A percentile compares a stretch with the other conserved stretches of the same genome.
Evolutionary conservation across 116 monocot species (phyloP).

Genomic region (Phalaenopsis hybrid): DNA sequence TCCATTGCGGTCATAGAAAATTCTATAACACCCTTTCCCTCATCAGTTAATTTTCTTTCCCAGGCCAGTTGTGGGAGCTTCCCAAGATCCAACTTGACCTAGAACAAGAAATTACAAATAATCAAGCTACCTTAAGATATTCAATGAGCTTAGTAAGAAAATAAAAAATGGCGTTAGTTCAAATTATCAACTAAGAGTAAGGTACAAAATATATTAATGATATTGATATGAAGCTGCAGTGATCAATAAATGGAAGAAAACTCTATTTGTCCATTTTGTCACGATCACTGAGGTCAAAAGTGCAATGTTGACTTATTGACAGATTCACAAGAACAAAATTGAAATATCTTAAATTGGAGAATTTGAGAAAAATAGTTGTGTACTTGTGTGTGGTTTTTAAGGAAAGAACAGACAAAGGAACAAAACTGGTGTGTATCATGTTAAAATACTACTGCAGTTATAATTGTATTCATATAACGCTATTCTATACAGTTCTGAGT

Average conservation of each 20-base stretch:
- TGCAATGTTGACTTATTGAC: too few species aligned
- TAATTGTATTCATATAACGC: too few species aligned
- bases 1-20: conserved; percentile 36
- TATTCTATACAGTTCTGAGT: too few species aligned
- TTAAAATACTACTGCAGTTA: too few species aligned
- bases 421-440: too few species aligned
- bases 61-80: conserved; percentile 35
- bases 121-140: background rate
- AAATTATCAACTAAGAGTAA: background rate
- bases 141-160: background rate
- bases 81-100: conserved; percentile 32
- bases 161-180: background rate
- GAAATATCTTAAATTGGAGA: too few species aligned
- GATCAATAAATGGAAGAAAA: background rate
- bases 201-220: background rate
- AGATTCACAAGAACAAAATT: too few species aligned
- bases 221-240: background rate
- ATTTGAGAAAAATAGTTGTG: too few species aligned
- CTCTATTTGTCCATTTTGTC: background rate
- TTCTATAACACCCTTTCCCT: conserved; percentile 24
- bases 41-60: conserved; percentile 34
- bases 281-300: too few species aligned
- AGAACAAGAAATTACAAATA: background rate
- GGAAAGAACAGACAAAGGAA: too few species aligned
- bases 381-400: background rate